Percentiles rank a stretch among this genome's conserved stretches.
Conservation (phyloP, 2,329 filamentous ascomycete species). For the Zalaria obscura region DNA sequence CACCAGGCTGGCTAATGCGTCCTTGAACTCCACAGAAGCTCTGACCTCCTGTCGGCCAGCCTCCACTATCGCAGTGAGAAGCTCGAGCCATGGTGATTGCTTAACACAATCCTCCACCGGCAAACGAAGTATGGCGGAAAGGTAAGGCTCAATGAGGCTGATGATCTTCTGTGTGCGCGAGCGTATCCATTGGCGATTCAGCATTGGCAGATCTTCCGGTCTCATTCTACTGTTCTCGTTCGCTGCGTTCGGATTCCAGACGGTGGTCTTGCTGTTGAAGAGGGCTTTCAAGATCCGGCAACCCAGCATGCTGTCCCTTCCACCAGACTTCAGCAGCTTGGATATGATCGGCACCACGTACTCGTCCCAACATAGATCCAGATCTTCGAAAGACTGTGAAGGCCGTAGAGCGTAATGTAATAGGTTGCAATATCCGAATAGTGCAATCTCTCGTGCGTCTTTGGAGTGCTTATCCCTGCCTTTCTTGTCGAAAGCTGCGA, state of each 20-base stretch:
- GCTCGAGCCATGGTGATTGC: slow-evolving; percentile 21
- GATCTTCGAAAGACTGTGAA: slow-evolving; percentile 45
- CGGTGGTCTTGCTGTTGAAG: slow-evolving; percentile 40
- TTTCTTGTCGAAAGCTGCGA: slow-evolving; percentile 55
- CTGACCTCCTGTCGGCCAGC: slow-evolving; percentile 80
- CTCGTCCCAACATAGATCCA: slow-evolving; percentile 67
- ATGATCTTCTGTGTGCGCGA: slow-evolving; percentile 55
- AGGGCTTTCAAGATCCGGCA: slow-evolving; percentile 62
- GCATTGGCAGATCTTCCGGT: slow-evolving; percentile 62
- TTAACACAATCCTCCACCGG: slow-evolving; percentile 10
- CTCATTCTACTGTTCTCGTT: slow-evolving; percentile 36
- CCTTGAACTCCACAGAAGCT: slow-evolving; percentile 67
- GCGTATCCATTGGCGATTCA: slow-evolving; percentile 81
- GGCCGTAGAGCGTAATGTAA: slow-evolving; percentile 75
- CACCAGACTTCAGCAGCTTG: slow-evolving; percentile 35
- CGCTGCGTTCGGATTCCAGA: slow-evolving; percentile 65
- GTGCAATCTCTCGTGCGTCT: slow-evolving; percentile 40
- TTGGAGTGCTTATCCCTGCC: slow-evolving; percentile 34
- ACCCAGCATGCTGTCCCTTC: slow-evolving; percentile 43
- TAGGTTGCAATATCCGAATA: slow-evolving; percentile 65
- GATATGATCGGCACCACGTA: slow-evolving; percentile 53
- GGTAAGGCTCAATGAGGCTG: slow-evolving; percentile 39
- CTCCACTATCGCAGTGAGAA: slow-evolving; percentile 49
- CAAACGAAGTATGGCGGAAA: slow-evolving; percentile 35
- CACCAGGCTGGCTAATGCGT: slow-evolving; percentile 60